Percentiles rank a stretch among this genome's conserved stretches.
Conservation (phyloP, 2,329 filamentous ascomycete genomes). For the Tolypocladium endophyticum region DNA sequence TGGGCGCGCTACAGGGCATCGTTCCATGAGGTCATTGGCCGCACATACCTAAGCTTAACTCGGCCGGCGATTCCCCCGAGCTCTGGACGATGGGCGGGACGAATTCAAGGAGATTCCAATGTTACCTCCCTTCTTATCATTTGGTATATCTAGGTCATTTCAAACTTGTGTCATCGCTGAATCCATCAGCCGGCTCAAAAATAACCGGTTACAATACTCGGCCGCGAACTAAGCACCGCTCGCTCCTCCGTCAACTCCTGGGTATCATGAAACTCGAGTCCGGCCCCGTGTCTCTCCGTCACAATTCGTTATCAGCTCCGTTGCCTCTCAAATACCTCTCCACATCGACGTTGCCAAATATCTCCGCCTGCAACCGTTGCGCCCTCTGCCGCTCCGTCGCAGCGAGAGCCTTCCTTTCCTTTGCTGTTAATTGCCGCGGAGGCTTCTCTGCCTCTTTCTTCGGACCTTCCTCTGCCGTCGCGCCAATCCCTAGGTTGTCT, state of each 20-base stretch:
- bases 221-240: neutral
- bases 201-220: neutral
- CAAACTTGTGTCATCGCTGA: too few species aligned
- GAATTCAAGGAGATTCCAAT: neutral
- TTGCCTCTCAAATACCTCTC: constrained; percentile 57
- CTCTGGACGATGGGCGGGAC: neutral
- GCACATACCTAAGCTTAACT: neutral
- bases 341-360: constrained; percentile 67
- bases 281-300: neutral
- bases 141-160: neutral
- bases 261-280: neutral
- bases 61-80: neutral
- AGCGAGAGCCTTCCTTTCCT: constrained; percentile 36
- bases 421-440: constrained; percentile 48
- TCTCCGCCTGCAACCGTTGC: constrained; percentile 55
- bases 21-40: neutral
- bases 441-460: constrained; percentile 35
- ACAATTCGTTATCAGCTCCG: neutral
- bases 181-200: neutral
- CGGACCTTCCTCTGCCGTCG: constrained; percentile 16
- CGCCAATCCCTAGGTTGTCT: constrained; percentile 65
- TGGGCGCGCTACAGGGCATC: neutral
- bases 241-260: neutral
- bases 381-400: constrained; percentile 43
- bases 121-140: neutral